Base-by-base conservation (phyloP, 179 eudicot species). In the Silene coronaria region DNA sequence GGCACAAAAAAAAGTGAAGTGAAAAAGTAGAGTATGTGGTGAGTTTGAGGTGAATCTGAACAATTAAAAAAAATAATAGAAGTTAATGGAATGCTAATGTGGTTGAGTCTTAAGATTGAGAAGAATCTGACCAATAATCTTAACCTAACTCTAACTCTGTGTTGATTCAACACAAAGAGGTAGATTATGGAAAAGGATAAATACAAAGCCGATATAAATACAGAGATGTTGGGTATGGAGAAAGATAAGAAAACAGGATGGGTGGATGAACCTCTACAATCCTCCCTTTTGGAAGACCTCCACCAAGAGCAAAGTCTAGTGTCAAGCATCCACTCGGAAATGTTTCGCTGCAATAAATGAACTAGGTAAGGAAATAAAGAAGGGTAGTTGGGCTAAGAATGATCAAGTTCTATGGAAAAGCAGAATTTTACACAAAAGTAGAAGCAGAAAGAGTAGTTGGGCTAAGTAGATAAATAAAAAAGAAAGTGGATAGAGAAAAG, bases 271-370 rank as follows among this genome's bases (percentile, higher is more conserved):
- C 98, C 96, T 93, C 98, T 2, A 93, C 98, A 69, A 93, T 90
- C 82, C 97, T 89, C 58, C 98, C 98, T 84, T 89, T 91, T 22
- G 98, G 98, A 67, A 93, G 88, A 73, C 98, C 98, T 73, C 98
- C 98, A 58, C 97, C 98, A 69, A 93, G 84, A 51, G 98, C 98
- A 82, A 90, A 89, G 88, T 93, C 98, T 67, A 93, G 85, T 10
- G 97, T 88, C 85, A 93, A 84, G 82, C 97, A 90, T 66, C 98
- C 98, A 84, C 98, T 93, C 16, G 98, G 98, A 85, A 93, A 93
- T 48, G 98, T 93, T 88, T 93, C 97, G 78, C 98, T 93, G 83
- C 81, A 83, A 77, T 17, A 61, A 24, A 62, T 19, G 36, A 64
- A 77, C 24, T 7, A 57, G 74, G 21, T 30, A 42, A 19, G 59